phyloP scores from a whole-genome alignment of 352 stramenopile genomes.

The Phytophthora constricta region DNA sequence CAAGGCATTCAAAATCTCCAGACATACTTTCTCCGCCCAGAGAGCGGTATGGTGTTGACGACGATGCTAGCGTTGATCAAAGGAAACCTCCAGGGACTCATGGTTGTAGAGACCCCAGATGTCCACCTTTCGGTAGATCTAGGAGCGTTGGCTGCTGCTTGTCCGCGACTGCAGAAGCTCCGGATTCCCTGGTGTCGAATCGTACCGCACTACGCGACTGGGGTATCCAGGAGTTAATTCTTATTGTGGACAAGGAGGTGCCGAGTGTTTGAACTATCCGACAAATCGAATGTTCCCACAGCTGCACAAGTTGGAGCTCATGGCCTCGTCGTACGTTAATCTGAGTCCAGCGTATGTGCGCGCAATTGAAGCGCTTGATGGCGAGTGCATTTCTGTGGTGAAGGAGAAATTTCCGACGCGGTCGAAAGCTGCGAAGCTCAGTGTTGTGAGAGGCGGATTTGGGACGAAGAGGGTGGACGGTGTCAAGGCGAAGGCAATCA shows the following conservation, averaged over 20 bases:
- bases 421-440: conserved; percentile 18
- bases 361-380: not conserved
- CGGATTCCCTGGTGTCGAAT: not conserved
- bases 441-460: not conserved
- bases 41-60: not conserved
- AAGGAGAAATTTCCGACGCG: conserved; percentile 8
- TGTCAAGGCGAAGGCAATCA: conserved; percentile 8
- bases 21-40: not conserved
- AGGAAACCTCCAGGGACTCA: not conserved
- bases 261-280: conserved; percentile 12
- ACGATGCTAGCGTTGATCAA: conserved; percentile 3
- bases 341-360: not conserved
- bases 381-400: conserved; percentile 7
- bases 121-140: conserved; percentile 1
- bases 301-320: conserved; percentile 15
- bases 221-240: conserved; percentile 15
- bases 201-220: not conserved
- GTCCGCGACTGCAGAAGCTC: conserved; percentile 13
- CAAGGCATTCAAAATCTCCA: not conserved
- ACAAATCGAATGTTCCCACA: conserved; percentile 4
- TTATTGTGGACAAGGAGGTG: conserved; percentile 3
- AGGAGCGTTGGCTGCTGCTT: conserved; percentile 5
- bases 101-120: not conserved
- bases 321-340: not conserved
- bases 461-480: too few relatives aligned